Evolutionary conservation across 106 monocot species (phyloP).

Genomic region (Gastrodia elata): DNA sequence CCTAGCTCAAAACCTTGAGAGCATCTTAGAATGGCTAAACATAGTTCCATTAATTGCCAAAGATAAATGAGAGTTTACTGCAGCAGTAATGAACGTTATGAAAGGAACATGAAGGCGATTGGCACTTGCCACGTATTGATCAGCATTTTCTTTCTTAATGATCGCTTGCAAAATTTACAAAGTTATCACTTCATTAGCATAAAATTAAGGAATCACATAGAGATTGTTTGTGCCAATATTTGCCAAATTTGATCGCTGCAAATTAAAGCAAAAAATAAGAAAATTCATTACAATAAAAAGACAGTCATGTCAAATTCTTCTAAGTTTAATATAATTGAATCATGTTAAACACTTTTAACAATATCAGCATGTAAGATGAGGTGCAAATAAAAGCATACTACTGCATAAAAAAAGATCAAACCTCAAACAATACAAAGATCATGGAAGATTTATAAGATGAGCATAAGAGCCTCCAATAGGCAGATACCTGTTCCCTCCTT

Average conservation of each 20-base stretch:
- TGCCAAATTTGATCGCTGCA: not conserved
- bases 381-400: not conserved
- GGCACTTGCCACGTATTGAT: not conserved
- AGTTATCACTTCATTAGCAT: not conserved
- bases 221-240: not conserved
- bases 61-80: not conserved
- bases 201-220: not conserved
- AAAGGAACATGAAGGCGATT: not conserved
- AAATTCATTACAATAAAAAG: not conserved
- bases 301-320: not conserved
- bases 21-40: not conserved
- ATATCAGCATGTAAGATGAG: not conserved
- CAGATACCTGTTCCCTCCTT: conserved; percentile 65
- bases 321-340: not conserved
- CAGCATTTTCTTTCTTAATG: not conserved
- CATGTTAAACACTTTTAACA: not conserved
- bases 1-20: not conserved
- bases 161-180: not conserved
- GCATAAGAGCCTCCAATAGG: not conserved
- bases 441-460: not conserved
- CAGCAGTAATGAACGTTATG: not conserved
- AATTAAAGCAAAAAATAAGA: not conserved
- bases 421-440: not conserved
- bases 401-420: not conserved
- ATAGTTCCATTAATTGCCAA: not conserved